Evolutionary conservation across 768 basidiomycete genomes (phyloP).

Genomic region (Mycena galericulata): DNA sequence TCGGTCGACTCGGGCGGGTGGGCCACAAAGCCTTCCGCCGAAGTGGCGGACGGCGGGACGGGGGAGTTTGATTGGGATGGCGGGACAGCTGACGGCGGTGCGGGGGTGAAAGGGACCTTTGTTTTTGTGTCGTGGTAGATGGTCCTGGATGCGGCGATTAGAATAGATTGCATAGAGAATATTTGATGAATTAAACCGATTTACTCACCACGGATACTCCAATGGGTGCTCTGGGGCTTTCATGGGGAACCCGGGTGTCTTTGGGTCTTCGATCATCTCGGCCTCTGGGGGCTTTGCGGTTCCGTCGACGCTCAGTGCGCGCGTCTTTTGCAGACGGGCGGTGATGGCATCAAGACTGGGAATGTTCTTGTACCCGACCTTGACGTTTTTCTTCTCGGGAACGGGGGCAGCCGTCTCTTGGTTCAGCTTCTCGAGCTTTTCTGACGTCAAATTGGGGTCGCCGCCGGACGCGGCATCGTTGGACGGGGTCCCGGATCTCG

Average conservation of each 20-base stretch:
- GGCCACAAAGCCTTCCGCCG: constrained; percentile 41
- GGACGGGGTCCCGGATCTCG: constrained; percentile 56
- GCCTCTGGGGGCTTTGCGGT: constrained; percentile 80
- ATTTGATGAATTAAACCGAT: constrained; percentile 14
- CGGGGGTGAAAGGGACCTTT: constrained; percentile 71
- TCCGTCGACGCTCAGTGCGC: constrained; percentile 73
- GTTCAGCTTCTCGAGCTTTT: constrained; percentile 74
- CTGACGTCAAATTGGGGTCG: constrained; percentile 72
- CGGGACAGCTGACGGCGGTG: constrained; percentile 38
- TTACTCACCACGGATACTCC: constrained; percentile 81
- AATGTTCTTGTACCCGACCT: constrained; percentile 89
- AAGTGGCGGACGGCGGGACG: constrained; percentile 38
- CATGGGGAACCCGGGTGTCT: constrained; percentile 79
- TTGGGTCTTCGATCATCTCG: constrained; percentile 85
- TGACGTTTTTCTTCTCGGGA: constrained; percentile 47
- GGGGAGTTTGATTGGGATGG: constrained; percentile 34
- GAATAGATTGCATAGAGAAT: neutral
- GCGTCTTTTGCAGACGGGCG: constrained; percentile 77
- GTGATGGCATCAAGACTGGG: constrained; percentile 89
- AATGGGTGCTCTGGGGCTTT: constrained; percentile 87
- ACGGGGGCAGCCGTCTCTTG: constrained; percentile 56
- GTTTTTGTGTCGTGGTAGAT: constrained; percentile 91
- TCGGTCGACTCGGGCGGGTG: constrained; percentile 73
- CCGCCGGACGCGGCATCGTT: constrained; percentile 42
- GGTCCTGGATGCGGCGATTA: constrained; percentile 66